phyloP scores from a whole-genome alignment of 2,329 filamentous ascomycete species.

The Colletotrichum limetticola region DNA sequence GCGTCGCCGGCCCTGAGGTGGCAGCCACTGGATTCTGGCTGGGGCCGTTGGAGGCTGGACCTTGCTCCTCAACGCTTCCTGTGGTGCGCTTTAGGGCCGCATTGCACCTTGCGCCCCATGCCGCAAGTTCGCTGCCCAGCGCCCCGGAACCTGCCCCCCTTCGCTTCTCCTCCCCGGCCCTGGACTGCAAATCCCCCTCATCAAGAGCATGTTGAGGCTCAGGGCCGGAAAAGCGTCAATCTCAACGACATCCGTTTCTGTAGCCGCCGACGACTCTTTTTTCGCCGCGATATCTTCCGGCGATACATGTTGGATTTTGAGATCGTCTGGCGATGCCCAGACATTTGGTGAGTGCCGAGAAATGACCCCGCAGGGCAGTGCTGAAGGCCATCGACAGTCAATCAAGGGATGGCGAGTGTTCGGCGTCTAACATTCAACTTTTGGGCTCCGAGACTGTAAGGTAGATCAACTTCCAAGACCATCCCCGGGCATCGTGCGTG shows the following conservation, averaged over 20 bases:
- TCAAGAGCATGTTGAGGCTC: slow-evolving; percentile 30
- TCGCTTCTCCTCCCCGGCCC: not conserved
- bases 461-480: not conserved
- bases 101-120: not conserved
- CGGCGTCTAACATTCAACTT: slow-evolving; percentile 26
- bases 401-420: slow-evolving; percentile 19
- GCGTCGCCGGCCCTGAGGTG: not conserved
- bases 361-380: slow-evolving; percentile 31
- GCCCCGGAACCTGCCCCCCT: slow-evolving; percentile 17
- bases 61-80: slow-evolving; percentile 6
- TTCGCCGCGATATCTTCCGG: slow-evolving; percentile 7
- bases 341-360: slow-evolving; percentile 25
- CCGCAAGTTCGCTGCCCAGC: not conserved
- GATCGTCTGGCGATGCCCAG: slow-evolving; percentile 18
- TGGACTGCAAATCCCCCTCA: slow-evolving; percentile 15
- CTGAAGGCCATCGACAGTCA: slow-evolving; percentile 21
- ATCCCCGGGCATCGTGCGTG: not conserved
- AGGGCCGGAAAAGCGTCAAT: slow-evolving; percentile 17
- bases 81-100: not conserved
- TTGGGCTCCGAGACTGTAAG: slow-evolving; percentile 28
- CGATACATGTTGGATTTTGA: not conserved
- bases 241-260: slow-evolving; percentile 24
- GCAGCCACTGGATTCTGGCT: not conserved
- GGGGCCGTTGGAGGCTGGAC: not conserved
- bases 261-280: not conserved